phyloP scores from a whole-genome alignment of 2,329 filamentous ascomycete species.

The Nigrospora oryzae region DNA sequence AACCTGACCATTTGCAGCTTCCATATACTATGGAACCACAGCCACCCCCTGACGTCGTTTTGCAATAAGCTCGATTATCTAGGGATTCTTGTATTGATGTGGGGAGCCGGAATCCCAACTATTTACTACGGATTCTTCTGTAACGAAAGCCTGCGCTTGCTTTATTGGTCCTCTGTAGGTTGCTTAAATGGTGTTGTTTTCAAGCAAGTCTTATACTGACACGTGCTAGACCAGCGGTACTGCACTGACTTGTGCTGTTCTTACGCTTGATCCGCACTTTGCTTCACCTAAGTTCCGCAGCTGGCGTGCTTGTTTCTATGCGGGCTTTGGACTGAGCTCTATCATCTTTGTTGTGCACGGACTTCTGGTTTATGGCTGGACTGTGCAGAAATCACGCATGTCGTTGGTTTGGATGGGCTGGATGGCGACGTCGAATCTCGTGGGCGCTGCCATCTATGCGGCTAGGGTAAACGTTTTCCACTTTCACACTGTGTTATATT shows the following conservation, averaged over 20 bases:
- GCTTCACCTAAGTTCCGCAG: not conserved
- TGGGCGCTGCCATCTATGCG: not conserved
- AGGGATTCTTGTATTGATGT: conserved; percentile 9
- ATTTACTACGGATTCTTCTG: conserved; percentile 12
- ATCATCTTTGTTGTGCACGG: conserved; percentile 7
- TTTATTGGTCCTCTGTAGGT: conserved; percentile 6
- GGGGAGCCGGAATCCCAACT: conserved; percentile 7
- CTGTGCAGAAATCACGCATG: not conserved
- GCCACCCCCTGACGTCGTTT: not conserved
- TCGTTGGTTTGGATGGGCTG: not conserved
- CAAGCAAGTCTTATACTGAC: not conserved
- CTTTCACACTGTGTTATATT: not conserved
- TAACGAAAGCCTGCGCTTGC: conserved; percentile 1
- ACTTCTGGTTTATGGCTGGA: not conserved
- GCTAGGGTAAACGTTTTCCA: not conserved
- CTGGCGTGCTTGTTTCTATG: not conserved
- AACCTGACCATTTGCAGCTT: conserved; percentile 6
- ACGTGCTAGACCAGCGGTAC: not conserved
- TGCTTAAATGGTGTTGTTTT: not conserved
- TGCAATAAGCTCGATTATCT: conserved; percentile 10
- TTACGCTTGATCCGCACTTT: not conserved
- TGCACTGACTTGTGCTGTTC: not conserved
- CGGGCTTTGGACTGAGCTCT: conserved; percentile 6
- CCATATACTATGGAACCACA: conserved; percentile 8
- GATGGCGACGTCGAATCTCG: conserved; percentile 2